Conservation (phyloP, 257 asterid genomes). For the Primulina huaijiensis region DNA sequence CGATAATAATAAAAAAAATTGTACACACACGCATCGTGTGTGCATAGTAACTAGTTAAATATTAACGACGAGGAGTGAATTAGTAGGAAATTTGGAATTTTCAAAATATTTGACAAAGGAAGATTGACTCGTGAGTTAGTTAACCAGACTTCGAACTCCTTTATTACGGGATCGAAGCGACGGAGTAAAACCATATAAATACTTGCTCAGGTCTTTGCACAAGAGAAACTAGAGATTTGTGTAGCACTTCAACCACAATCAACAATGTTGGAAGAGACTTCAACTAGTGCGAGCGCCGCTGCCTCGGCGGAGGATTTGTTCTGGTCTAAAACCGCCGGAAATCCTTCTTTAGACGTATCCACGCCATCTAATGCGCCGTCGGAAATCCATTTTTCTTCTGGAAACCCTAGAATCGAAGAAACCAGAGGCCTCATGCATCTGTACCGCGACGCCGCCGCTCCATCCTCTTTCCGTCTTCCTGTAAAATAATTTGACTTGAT, state of each 20-base stretch:
- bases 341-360: slow-evolving; percentile 20
- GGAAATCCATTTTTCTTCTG: slow-evolving; percentile 73
- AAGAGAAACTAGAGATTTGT: not conserved
- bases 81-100: no score
- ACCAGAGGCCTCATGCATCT: slow-evolving; percentile 88
- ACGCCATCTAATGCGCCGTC: slow-evolving; percentile 34
- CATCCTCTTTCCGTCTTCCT: slow-evolving; percentile 53
- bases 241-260: not conserved
- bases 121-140: no score
- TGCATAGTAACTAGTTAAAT: no score
- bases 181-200: no score
- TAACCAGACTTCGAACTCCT: no score
- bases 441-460: slow-evolving; percentile 42
- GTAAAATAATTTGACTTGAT: slow-evolving; percentile 32
- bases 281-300: slow-evolving; percentile 52
- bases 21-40: no score
- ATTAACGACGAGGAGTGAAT: no score
- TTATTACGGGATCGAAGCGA: no score
- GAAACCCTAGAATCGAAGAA: slow-evolving; percentile 98
- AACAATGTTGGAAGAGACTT: slow-evolving; percentile 49
- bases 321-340: slow-evolving; percentile 27
- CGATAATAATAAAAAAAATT: no score
- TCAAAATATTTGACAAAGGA: no score
- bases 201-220: not conserved
- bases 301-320: slow-evolving; percentile 36